Conservation (phyloP, 139 green algal species). For the Ulvella scutata region DNA sequence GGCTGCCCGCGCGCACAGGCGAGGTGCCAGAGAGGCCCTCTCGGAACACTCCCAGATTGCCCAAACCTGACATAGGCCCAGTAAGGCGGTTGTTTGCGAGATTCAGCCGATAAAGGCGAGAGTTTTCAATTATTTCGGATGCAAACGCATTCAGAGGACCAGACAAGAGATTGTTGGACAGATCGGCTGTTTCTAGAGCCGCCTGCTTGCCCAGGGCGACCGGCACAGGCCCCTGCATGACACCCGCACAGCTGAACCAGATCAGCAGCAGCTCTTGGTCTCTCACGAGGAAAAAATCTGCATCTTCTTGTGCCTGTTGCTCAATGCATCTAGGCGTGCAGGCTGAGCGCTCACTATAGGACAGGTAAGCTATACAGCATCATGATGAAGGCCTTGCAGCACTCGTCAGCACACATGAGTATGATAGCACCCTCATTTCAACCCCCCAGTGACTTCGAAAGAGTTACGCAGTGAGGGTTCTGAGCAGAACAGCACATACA, state of each 20-base stretch:
- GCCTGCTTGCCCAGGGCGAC: neutral
- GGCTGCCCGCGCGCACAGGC: neutral
- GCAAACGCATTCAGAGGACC: neutral
- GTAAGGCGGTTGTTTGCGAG: neutral
- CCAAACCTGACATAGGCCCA: neutral
- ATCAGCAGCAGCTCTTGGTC: neutral
- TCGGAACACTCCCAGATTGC: neutral
- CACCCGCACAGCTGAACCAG: neutral
- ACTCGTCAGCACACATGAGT: neutral
- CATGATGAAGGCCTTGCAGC: neutral
- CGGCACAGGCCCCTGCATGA: neutral
- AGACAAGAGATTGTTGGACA: neutral
- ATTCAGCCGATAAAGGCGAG: neutral
- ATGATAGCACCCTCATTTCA: too few species aligned
- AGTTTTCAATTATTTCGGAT: neutral
- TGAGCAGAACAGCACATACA: too few species aligned
- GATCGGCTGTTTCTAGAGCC: neutral
- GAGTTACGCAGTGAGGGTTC: neutral
- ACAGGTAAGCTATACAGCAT: neutral
- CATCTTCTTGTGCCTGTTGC: neutral
- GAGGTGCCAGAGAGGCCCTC: neutral
- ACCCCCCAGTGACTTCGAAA: neutral
- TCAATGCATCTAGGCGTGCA: neutral
- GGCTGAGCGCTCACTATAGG: neutral
- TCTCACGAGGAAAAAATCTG: neutral